Base-by-base conservation (phyloP, 345 rosid species). In the Salix suchowensis region DNA sequence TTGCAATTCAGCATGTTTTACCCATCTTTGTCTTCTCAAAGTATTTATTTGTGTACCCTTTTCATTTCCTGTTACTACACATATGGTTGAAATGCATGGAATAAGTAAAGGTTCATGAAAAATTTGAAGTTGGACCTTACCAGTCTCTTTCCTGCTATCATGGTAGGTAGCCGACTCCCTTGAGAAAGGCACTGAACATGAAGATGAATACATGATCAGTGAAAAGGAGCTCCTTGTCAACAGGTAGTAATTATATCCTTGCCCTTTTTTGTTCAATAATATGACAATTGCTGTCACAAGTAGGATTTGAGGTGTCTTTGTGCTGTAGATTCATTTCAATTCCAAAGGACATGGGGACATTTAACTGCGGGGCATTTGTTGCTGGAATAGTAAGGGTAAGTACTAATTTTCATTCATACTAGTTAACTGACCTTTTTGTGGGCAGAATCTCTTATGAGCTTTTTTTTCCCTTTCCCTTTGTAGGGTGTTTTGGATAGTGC, bases 151-250 rank as follows among this genome's bases (percentile, higher is more conserved):
- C 72, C 24, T 61, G 10, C 74, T 58, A 67, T 71, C 23, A 67
- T 61, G 74, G 34, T 80, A 96, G 98, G 96, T 91, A 64, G 99
- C 98, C 32, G 98, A 96, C 81, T 96, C 99, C 62, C 98, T 96
- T 76, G 98, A 96, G 85, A 96, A 94, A 87, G 99, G 99, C 72
- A 96, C 98, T 69, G 98, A 96, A 83, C 97, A 96, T 62, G 99
- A 96, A 83, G 99, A 92, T 76, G 99, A 96, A 84, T 96, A 96
- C 85, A 96, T 96, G 98, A 96, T 96, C 78, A 96, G 99, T 26
- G 99, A 96, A 89, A 96, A 90, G 77, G 98, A 96, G 80, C 99
- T 96, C 48, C 94, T 96, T 16, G 98, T 96, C 7, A 96, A 96
- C 87, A 87, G 92, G 99, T 92, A 75, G 77, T n/a, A 18, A 62